These are phyloP conservation scores for Nicotiana tomentosiformis DNA, from an alignment of 257 asterid genomes.

Conservation along the genomic window DNA sequence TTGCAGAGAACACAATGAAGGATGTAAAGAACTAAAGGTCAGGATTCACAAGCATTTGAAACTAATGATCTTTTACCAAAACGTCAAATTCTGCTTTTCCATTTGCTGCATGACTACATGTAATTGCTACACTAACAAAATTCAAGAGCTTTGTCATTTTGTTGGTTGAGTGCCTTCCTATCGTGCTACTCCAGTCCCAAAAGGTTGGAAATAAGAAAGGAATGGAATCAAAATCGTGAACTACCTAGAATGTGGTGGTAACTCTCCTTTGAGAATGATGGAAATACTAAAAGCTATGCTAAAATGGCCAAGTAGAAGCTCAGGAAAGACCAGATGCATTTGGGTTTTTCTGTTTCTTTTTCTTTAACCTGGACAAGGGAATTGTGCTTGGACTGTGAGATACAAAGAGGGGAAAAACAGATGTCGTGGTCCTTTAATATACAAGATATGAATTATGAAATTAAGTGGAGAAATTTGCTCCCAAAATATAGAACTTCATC, in stretches of 20 bases:
- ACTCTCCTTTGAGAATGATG: background rate
- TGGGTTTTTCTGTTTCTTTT: background rate
- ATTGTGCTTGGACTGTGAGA: background rate
- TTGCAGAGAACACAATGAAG: background rate
- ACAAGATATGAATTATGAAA: background rate
- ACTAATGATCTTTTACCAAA: background rate
- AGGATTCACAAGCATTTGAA: background rate
- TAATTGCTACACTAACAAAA: background rate
- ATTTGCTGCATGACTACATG: background rate
- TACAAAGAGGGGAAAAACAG: background rate
- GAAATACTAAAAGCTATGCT: background rate
- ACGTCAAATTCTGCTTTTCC: background rate
- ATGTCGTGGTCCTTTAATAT: background rate
- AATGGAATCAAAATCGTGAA: background rate
- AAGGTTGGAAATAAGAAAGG: background rate
- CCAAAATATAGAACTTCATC: background rate
- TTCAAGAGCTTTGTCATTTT: background rate
- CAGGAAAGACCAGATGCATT: background rate
- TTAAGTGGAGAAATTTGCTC: background rate
- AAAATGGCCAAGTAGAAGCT: background rate
- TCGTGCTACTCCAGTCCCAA: background rate
- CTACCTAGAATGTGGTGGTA: background rate
- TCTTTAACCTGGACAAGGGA: background rate
- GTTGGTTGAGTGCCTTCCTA: background rate
- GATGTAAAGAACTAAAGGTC: background rate